These are phyloP conservation scores for Eucalyptus urophylla DNA, from an alignment of 345 rosid genomes.

Conservation along the genomic window DNA sequence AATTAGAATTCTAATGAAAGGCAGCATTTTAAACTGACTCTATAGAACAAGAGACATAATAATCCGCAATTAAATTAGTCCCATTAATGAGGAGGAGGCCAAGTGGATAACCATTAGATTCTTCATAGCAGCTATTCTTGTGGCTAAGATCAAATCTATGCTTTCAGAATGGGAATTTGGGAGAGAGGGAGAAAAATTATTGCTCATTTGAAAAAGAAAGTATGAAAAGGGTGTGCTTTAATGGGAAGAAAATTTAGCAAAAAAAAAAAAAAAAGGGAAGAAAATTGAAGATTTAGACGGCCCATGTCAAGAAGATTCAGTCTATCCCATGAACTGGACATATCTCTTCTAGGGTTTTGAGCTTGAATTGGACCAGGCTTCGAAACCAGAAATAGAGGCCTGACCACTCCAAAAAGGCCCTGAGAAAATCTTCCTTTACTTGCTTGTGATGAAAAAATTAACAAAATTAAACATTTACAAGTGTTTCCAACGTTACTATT, in stretches of 20 bases:
- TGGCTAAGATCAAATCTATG: not conserved
- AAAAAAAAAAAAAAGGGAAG: not conserved
- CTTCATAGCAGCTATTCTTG: not conserved
- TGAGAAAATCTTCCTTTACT: not conserved
- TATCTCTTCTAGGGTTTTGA: not conserved
- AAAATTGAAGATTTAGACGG: not conserved
- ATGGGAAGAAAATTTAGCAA: not conserved
- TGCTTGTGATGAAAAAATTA: not conserved
- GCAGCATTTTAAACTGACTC: not conserved
- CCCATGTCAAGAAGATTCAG: not conserved
- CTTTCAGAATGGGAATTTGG: not conserved
- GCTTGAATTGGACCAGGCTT: not conserved
- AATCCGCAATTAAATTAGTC: not conserved
- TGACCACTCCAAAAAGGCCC: not conserved
- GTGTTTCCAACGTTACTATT: not conserved
- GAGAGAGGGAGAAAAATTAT: not conserved
- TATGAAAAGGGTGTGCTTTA: not conserved
- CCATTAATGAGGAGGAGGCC: not conserved
- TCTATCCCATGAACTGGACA: not conserved
- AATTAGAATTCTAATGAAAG: not conserved
- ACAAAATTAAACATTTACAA: not conserved
- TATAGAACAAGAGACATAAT: not conserved
- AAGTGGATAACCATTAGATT: not conserved
- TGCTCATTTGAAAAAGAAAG: not conserved
- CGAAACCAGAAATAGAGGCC: not conserved